Evolutionary conservation across 805 yeast genomes (phyloP).

Genomic region (Wickerhamiella musiphila): DNA sequence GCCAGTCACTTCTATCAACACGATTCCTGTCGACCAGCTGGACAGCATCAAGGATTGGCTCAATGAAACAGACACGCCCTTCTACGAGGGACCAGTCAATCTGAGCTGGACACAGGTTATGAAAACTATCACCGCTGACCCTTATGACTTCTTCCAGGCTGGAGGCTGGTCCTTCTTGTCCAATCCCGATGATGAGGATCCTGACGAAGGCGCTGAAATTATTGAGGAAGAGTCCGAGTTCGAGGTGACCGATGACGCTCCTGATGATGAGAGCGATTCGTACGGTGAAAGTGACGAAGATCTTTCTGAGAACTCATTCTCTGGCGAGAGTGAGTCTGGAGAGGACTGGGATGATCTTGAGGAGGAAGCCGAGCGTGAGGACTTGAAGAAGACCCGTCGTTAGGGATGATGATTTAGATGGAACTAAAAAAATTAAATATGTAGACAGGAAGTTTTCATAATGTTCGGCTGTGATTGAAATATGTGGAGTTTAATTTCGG

Average conservation of each 20-base stretch:
- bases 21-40: conserved; percentile 80
- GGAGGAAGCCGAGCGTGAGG: conserved; percentile 29
- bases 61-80: conserved; percentile 93
- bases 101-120: conserved; percentile 90
- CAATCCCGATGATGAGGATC: conserved; percentile 69
- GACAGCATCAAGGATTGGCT: conserved; percentile 94
- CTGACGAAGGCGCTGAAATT: conserved; percentile 33
- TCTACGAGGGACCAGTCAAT: conserved; percentile 86
- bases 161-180: conserved; percentile 96
- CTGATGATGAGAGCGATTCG: conserved; percentile 25
- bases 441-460: no score
- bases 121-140: conserved; percentile 85
- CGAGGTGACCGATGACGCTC: conserved; percentile 45
- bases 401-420: no score
- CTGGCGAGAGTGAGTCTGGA: conserved; percentile 20
- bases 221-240: conserved; percentile 56
- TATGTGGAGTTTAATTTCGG: no score
- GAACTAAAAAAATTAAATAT: no score
- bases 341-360: conserved; percentile 46
- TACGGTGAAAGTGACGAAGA: conserved; percentile 22
- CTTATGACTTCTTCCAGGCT: conserved; percentile 79
- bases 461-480: no score
- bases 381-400: conserved; percentile 11
- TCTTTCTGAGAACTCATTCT: conserved; percentile 20
- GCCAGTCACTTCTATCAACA: conserved; percentile 83